phyloP scores from a whole-genome alignment of 1,284 basidiomycete species.

The Papiliotrema flavescens region DNA sequence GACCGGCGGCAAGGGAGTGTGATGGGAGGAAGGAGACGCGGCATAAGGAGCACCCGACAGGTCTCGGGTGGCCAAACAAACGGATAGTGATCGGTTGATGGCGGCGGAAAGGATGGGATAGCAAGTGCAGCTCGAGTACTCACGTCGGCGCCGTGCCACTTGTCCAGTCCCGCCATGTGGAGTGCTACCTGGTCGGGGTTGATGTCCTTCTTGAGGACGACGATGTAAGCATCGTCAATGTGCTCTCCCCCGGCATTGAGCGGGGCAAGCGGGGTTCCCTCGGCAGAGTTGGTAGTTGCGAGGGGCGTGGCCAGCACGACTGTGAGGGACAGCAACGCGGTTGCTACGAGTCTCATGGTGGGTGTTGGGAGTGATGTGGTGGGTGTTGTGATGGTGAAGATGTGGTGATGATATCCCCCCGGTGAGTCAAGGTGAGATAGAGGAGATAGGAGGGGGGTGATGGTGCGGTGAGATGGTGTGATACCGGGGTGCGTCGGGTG shows the following conservation, averaged over 20 bases:
- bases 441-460: too few species aligned
- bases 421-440: too few species aligned
- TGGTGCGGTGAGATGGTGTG: too few species aligned
- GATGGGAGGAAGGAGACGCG: not conserved
- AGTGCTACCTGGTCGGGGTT: conserved; percentile 59
- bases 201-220: conserved; percentile 74
- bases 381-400: too few species aligned
- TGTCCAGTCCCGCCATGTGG: conserved; percentile 56
- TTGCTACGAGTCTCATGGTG: conserved; percentile 25
- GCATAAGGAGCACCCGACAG: not conserved
- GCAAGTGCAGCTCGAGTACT: conserved; percentile 20
- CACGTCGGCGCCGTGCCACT: conserved; percentile 33
- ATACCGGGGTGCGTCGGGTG: too few species aligned
- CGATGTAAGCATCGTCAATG: conserved; percentile 84
- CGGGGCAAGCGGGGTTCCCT: conserved; percentile 29
- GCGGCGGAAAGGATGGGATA: not conserved
- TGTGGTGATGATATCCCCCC: too few species aligned
- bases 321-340: conserved; percentile 33
- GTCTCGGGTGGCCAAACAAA: not conserved
- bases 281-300: conserved; percentile 9
- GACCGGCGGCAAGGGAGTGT: too few species aligned
- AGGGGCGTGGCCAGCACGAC: conserved; percentile 44
- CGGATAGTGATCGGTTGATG: not conserved
- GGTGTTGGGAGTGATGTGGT: not conserved
- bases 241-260: conserved; percentile 54